Conservation (phyloP, 495 filamentous ascomycete genomes). For the Viridothelium virens region DNA sequence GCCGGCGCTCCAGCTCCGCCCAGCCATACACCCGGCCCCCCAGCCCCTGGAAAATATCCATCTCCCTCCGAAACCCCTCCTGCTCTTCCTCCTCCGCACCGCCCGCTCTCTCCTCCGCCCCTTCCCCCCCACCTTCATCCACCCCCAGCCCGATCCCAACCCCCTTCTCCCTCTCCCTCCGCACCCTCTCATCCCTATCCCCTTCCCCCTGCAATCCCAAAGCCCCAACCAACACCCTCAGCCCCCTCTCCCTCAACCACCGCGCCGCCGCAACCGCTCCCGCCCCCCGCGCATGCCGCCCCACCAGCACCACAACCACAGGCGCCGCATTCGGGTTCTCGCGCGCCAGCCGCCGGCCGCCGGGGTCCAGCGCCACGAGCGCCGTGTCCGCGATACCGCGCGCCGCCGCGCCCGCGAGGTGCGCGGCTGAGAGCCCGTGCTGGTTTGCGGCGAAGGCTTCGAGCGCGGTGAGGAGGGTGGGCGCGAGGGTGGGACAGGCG, state of each 20-base stretch:
- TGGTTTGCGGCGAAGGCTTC: constrained; percentile 81
- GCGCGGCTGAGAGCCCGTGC: constrained; percentile 75
- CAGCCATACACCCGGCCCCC: constrained; percentile 54
- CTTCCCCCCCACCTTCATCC: neutral
- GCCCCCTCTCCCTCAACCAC: constrained; percentile 72
- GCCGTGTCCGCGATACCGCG: constrained; percentile 79
- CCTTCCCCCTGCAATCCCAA: constrained; percentile 64
- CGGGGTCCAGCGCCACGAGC: constrained; percentile 45
- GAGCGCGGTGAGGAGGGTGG: constrained; percentile 78
- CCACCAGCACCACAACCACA: constrained; percentile 73
- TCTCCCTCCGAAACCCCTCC: neutral
- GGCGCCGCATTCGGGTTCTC: constrained; percentile 44
- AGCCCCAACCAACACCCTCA: constrained; percentile 73
- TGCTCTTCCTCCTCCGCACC: constrained; percentile 2
- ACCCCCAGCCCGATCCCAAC: constrained; percentile 13
- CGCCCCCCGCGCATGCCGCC: constrained; percentile 79
- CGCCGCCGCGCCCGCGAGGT: constrained; percentile 86
- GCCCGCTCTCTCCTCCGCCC: neutral
- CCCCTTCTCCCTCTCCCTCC: neutral
- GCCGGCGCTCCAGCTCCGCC: constrained; percentile 33
- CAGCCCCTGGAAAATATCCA: constrained; percentile 66
- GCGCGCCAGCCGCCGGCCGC: constrained; percentile 34
- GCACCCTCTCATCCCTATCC: too few species aligned
- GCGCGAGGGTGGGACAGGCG: constrained; percentile 66
- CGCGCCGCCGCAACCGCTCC: constrained; percentile 78